phyloP scores from a whole-genome alignment of 306 rosid genomes.

The Prunus padus region DNA sequence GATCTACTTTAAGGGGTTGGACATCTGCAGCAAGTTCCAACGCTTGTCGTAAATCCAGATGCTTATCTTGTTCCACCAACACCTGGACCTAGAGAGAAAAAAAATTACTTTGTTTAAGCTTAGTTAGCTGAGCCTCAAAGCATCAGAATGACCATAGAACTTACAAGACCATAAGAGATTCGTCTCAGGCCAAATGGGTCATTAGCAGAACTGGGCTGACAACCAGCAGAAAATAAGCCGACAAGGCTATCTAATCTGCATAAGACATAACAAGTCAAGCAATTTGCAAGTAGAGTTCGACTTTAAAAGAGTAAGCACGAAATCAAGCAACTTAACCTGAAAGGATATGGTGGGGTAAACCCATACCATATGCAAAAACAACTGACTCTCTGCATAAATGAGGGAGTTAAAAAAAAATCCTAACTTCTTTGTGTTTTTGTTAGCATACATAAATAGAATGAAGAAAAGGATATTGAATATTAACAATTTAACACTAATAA shows the following conservation, averaged over 20 bases:
- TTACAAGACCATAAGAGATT: conserved; percentile 94
- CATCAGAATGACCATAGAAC: conserved; percentile 33
- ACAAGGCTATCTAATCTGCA: conserved; percentile 92
- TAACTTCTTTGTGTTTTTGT: neutral
- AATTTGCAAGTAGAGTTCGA: conserved; percentile 13
- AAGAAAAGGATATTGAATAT: neutral
- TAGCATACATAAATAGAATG: neutral
- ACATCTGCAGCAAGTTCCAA: conserved; percentile 74
- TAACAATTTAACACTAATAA: too few relatives aligned
- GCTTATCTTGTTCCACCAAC: conserved; percentile 77
- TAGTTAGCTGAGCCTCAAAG: conserved; percentile 23
- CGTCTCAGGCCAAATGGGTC: conserved; percentile 91
- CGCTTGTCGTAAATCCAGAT: conserved; percentile 68
- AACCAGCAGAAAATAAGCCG: conserved; percentile 91
- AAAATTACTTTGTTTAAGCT: conserved; percentile 18
- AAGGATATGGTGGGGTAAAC: neutral
- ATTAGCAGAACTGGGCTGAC: conserved; percentile 90
- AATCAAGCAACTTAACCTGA: neutral
- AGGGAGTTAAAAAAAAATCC: neutral
- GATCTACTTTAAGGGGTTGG: conserved; percentile 66
- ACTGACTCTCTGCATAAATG: neutral
- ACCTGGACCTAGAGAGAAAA: conserved; percentile 69
- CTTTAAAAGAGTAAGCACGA: neutral
- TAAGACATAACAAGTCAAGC: conserved; percentile 25
- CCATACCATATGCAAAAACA: neutral